Evolutionary conservation across 2,329 filamentous ascomycete genomes (phyloP).

Genomic region (Fusarium bactridioides): DNA sequence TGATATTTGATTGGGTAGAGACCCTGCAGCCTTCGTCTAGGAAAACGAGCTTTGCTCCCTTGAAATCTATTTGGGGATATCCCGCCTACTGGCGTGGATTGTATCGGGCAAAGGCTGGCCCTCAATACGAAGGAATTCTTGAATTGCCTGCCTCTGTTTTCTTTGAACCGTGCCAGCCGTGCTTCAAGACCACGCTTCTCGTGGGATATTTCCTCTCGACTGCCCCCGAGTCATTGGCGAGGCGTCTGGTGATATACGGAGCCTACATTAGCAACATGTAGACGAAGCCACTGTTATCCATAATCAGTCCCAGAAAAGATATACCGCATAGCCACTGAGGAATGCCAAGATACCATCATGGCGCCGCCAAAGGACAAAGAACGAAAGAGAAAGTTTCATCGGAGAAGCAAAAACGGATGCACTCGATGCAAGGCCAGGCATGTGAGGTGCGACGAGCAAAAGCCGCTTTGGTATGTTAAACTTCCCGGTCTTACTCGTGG

Average conservation of each 20-base stretch:
- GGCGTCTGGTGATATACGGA: conserved; percentile 37
- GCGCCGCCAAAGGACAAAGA: conserved; percentile 48
- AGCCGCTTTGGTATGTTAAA: conserved; percentile 54
- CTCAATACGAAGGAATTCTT: conserved; percentile 41
- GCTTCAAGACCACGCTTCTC: conserved; percentile 30
- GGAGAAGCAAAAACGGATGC: conserved; percentile 50
- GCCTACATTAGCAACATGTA: conserved; percentile 35
- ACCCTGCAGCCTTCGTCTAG: conserved; percentile 40
- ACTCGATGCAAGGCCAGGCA: conserved; percentile 51
- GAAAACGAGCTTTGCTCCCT: conserved; percentile 42
- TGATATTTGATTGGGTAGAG: conserved; percentile 35
- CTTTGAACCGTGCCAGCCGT: conserved; percentile 35
- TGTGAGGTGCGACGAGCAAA: conserved; percentile 56
- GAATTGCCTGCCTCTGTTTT: conserved; percentile 36
- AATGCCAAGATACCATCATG: conserved; percentile 39
- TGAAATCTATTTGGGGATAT: conserved; percentile 42
- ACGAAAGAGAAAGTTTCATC: conserved; percentile 50
- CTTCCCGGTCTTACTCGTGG: conserved; percentile 14
- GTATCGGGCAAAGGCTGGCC: conserved; percentile 40
- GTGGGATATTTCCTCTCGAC: conserved; percentile 40
- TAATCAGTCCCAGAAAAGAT: conserved; percentile 21
- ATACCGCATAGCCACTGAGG: conserved; percentile 20
- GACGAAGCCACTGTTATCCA: conserved; percentile 14
- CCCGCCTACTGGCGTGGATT: conserved; percentile 39
- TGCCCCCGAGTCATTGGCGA: conserved; percentile 33